phyloP scores from a whole-genome alignment of 1,284 basidiomycete genomes.

The Malassezia obtusa region DNA sequence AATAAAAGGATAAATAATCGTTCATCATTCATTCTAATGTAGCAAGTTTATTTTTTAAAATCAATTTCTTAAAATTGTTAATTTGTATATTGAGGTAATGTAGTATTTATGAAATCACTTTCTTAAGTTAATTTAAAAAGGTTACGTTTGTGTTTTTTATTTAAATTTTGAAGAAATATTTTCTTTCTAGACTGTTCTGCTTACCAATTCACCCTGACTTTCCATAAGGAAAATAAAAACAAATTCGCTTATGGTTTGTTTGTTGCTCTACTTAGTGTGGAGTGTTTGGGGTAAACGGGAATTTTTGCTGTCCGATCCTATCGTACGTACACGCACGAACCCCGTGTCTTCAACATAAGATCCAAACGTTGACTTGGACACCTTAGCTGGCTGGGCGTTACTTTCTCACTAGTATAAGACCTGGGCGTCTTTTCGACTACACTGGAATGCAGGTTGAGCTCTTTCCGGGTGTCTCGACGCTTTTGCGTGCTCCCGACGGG shows the following conservation, averaged over 20 bases:
- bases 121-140: neutral
- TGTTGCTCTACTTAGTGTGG: neutral
- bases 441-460: constrained; percentile 7
- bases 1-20: too few relatives aligned
- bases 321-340: too few relatives aligned
- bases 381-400: too few relatives aligned
- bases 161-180: too few relatives aligned
- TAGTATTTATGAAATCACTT: neutral
- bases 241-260: neutral
- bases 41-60: neutral
- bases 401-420: too few relatives aligned
- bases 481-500: constrained; percentile 11
- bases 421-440: neutral
- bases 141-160: too few relatives aligned
- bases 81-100: too few relatives aligned
- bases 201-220: neutral
- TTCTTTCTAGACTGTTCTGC: neutral
- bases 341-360: too few relatives aligned
- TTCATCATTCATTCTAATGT: neutral
- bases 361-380: too few relatives aligned
- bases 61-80: neutral
- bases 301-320: neutral
- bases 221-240: neutral
- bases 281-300: neutral
- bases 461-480: constrained; percentile 10